These are phyloP conservation scores for Leishmania turanica DNA, from an alignment of 208 protist genomes.

Conservation along the genomic window DNA sequence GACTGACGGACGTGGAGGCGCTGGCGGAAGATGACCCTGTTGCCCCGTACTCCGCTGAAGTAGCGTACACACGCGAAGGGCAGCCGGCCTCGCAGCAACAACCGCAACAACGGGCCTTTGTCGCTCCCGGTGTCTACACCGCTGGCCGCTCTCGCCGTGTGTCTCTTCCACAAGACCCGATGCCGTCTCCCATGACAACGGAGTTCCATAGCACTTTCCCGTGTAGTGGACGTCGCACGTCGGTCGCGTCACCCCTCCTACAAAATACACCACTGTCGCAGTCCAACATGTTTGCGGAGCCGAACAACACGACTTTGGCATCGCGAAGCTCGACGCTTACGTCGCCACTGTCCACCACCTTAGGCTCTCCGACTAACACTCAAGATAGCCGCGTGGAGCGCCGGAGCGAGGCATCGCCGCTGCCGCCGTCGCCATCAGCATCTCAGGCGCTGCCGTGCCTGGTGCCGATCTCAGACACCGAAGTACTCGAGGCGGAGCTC, in stretches of 20 bases:
- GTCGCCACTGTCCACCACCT: background rate
- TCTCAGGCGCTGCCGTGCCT: constrained; percentile 8
- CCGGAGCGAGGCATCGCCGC: background rate
- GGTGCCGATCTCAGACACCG: constrained; percentile 48
- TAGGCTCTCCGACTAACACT: background rate
- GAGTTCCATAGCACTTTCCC: background rate
- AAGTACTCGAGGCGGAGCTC: constrained; percentile 60
- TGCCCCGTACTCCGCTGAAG: background rate
- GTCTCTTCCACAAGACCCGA: constrained; percentile 6
- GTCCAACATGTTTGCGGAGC: background rate
- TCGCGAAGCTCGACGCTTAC: background rate
- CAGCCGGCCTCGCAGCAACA: background rate
- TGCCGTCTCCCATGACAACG: constrained; percentile 10
- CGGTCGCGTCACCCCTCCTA: background rate
- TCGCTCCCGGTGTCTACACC: background rate
- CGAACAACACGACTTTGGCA: background rate
- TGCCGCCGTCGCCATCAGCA: background rate
- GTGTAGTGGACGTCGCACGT: background rate
- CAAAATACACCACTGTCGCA: background rate
- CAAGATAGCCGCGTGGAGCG: constrained; percentile 8
- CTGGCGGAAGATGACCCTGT: background rate
- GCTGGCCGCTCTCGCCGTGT: background rate
- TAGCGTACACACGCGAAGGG: background rate
- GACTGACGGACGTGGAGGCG: background rate
- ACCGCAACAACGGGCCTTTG: background rate